Percentiles rank a stretch among this genome's conserved stretches.
phyloP scores from a whole-genome alignment of 768 basidiomycete genomes.

The Gyrodon lividus region DNA sequence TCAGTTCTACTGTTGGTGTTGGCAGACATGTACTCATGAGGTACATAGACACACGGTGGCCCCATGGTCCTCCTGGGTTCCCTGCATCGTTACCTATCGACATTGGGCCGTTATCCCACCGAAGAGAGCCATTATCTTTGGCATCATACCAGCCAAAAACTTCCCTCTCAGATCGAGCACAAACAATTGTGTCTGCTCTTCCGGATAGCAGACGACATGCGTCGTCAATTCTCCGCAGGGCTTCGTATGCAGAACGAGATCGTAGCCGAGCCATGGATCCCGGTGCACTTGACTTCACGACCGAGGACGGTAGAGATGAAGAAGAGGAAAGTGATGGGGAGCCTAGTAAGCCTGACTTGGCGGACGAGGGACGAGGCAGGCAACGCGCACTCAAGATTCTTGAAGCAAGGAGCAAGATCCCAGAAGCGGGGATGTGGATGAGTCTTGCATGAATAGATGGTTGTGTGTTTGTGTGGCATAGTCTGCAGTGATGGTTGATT shows the following conservation, averaged over 20 bases:
- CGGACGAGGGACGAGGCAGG: constrained; percentile 45
- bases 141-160: constrained; percentile 60
- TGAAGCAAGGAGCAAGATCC: constrained; percentile 64
- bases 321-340: constrained; percentile 35
- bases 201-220: constrained; percentile 17
- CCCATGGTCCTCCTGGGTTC: constrained; percentile 34
- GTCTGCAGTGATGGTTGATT: constrained; percentile 10
- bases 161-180: constrained; percentile 39
- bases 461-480: constrained; percentile 13
- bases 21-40: constrained; percentile 8
- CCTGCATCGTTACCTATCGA: constrained; percentile 63
- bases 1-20: constrained; percentile 12
- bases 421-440: constrained; percentile 77
- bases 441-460: constrained; percentile 54
- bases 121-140: constrained; percentile 43
- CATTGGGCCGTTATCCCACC: constrained; percentile 42
- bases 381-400: constrained; percentile 67
- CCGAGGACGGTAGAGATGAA: constrained; percentile 50
- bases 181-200: constrained; percentile 29
- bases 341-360: constrained; percentile 14
- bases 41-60: constrained; percentile 24
- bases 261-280: constrained; percentile 63
- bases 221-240: constrained; percentile 56
- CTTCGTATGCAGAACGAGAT: constrained; percentile 69
- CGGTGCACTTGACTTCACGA: constrained; percentile 61